Percentiles rank a stretch among this genome's conserved stretches.
Conservation (phyloP, 306 rosid genomes). For the Herpetospermum pedunculosum region DNA sequence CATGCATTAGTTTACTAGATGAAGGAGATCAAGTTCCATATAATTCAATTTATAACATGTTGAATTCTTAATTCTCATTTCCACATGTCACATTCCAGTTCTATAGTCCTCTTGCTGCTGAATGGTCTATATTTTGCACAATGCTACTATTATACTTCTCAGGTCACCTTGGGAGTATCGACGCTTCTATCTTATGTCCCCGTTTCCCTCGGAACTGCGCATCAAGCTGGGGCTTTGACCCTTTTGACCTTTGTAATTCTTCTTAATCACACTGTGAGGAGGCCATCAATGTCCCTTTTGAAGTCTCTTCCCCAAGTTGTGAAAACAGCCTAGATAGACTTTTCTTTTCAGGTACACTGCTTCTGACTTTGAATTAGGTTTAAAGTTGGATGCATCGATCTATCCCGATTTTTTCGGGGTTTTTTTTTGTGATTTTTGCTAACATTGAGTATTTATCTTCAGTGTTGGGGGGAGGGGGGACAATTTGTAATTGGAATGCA, state of each 20-base stretch:
- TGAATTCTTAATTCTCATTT: neutral
- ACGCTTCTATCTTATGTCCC: constrained; percentile 83
- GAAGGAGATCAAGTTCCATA: neutral
- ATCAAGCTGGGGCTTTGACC: constrained; percentile 87
- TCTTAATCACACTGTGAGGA: constrained; percentile 64
- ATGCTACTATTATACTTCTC: constrained; percentile 6
- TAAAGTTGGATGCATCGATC: neutral
- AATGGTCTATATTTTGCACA: neutral
- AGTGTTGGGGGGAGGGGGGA: neutral
- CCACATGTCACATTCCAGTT: neutral
- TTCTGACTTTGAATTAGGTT: neutral
- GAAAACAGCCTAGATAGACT: constrained; percentile 17
- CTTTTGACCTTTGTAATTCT: constrained; percentile 55
- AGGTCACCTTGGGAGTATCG: constrained; percentile 71
- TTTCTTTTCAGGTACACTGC: neutral
- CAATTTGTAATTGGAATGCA: neutral
- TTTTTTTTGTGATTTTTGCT: neutral
- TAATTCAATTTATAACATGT: neutral
- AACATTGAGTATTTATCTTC: neutral
- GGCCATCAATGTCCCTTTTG: constrained; percentile 55
- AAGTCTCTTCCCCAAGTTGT: constrained; percentile 61
- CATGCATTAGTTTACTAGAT: neutral
- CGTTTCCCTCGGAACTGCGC: constrained; percentile 70
- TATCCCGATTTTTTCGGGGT: neutral
- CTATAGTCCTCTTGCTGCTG: neutral